Base-by-base conservation (phyloP, 768 basidiomycete species). In the Trametes villosa region DNA sequence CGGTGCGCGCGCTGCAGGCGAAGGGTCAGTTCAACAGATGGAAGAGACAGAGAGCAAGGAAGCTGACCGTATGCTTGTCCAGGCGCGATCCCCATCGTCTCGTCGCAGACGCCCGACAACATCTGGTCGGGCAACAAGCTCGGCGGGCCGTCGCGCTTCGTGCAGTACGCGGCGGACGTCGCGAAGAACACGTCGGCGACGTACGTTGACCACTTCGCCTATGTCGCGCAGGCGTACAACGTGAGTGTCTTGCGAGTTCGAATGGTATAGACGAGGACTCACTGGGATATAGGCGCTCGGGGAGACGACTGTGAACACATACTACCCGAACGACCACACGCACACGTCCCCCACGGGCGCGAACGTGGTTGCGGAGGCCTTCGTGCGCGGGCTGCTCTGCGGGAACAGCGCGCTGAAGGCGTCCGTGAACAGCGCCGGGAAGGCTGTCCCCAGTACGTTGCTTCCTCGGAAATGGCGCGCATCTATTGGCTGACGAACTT, bases 51-150 rank as follows among this genome's bases (percentile, higher is more conserved):
- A n/a, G n/a, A n/a, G n/a, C n/a, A n/a, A n/a, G n/a, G n/a, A n/a
- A n/a, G n/a, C n/a, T n/a, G n/a, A n/a, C n/a, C n/a, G n/a, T n/a
- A n/a, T n/a, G n/a, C n/a, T n/a, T n/a, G n/a, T n/a, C n/a, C n/a
- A n/a, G 82, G 82, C 18, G 80, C 76, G 33, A 79, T 75, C 29
- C 75, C 77, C 30, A 81, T 83, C 55, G 70, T 83, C 11, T 79
- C 79, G 13, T 78, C 80, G 3, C 79, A 79, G 59, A 83, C 82
- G 3, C 82, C 82, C 8, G 70, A 75, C 62, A 79, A 83, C 65
- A 72, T 72, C 31, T 83, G 79, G 79, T 54, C 69, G 2, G 74
- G 74, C 45, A 70, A 68, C 22, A 63, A 68, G 45, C 76, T 79
- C 27, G 65, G 63, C n/a, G 69, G 77, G n/a, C 71, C 72, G 15